Evolutionary conservation across 768 basidiomycete species (phyloP), one percentile per base, ranked within the genome.

Genomic region (Mycena filopes): DNA sequence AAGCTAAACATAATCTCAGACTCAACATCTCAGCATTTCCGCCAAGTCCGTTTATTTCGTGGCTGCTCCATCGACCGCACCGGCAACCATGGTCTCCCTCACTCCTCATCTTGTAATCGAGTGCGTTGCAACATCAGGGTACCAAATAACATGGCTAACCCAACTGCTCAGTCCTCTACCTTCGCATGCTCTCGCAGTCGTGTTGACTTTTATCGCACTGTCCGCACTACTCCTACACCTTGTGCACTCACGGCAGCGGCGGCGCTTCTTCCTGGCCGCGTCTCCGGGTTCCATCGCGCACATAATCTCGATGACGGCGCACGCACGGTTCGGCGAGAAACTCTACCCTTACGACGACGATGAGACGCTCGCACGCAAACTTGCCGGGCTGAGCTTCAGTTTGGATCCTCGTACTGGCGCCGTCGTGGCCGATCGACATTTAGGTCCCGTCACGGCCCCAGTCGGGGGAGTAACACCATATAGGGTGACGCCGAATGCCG

Each of bases 221-320:
- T 58, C 78, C n/a, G 86, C 85, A 16, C 48, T 85, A 4, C 66
- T 77, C 47, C 51, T 87, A 11, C 87, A 89, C 65, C 67, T 84
- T 56, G 26, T 81, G 28, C 85, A 89, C 71, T 77, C 77, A n/a
- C 79, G 76, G 18, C 76, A 82, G 55, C 81, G 89, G 49, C 79
- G 81, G 42, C 74, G 77, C 23, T 73, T 90, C 20, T 81, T 81
- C 70, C 78, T 91, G 16, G 79, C 86, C 2, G 78, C 83, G 23
- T 81, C 82, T 9, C 89, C 90, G 0, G 88, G 89, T 23, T 85
- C 83, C 50, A 89, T 91, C 59, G 90, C 86, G 11, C 75, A 85
- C n/a, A 78, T 85, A 41, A 78, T 86, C 8, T 81, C 88, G 2
- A 78, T 89, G 65, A 88, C 88, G 1, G 78, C 86, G 0, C 85